Evolutionary conservation across 1,284 basidiomycete genomes (phyloP).

Genomic region (Ustilago xerochloae): DNA sequence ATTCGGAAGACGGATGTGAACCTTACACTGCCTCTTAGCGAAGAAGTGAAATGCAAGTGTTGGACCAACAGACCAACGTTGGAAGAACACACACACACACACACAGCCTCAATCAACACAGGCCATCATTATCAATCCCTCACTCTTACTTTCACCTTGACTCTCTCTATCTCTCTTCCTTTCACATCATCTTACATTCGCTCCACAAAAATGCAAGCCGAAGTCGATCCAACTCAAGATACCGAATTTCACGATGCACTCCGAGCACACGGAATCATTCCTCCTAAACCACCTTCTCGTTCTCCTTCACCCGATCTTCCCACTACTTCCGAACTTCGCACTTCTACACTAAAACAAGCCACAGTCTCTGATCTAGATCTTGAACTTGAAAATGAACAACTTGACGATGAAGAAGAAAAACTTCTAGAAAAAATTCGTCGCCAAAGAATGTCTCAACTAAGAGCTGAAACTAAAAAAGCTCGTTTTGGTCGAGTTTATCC

Average conservation of each 20-base stretch:
- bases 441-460: conserved; percentile 78
- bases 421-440: conserved; percentile 78
- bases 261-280: conserved; percentile 65
- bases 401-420: conserved; percentile 78
- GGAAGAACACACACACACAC: conserved; percentile 18
- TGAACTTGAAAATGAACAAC: conserved; percentile 54
- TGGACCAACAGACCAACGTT: conserved; percentile 17
- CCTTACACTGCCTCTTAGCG: not conserved
- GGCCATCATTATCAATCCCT: not conserved
- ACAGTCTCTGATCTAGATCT: conserved; percentile 55
- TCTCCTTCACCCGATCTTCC: conserved; percentile 64
- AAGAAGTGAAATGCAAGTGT: not conserved
- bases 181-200: not conserved
- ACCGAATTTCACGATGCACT: conserved; percentile 67
- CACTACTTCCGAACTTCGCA: conserved; percentile 38
- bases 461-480: conserved; percentile 74
- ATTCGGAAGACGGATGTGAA: conserved; percentile 13
- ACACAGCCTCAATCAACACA: no score
- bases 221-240: conserved; percentile 58
- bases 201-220: conserved; percentile 44
- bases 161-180: not conserved
- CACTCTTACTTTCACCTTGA: not conserved
- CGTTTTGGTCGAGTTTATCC: conserved; percentile 87
- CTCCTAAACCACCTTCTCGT: conserved; percentile 62
- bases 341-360: conserved; percentile 48